Evolutionary conservation across 73 alveolate species (phyloP), one percentile per base, ranked within the genome.

Genomic region (Symbiodinium pilosum): DNA sequence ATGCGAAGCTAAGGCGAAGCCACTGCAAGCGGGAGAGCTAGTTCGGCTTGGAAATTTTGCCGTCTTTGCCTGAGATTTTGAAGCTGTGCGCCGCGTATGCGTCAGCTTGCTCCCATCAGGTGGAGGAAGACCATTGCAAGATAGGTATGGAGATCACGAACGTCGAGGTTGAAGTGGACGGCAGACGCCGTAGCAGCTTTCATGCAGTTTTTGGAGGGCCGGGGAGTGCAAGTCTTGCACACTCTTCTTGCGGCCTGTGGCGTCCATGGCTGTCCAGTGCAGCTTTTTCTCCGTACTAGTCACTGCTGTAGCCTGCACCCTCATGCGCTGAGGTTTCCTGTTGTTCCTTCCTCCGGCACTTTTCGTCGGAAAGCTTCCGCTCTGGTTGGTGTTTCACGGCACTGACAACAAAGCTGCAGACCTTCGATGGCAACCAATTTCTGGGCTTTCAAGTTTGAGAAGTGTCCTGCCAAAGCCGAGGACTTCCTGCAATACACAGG

Each of bases 321-420:
- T 24, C 7, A 14, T 64, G 81, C 9, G 81, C 59, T 64, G 20
- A 64, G 81, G 81, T 64, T 26, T n/a, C 18, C 81, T 64, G 40
- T 28, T 64, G 34, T 64, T n/a, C 38, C 81, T 64, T 64, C 81
- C 81, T 64, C 34, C 81, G 81, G 81, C 81, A 32, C 39, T 64
- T 18, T 64, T 64, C 30, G 81, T 38, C 38, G 81, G 81, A 21
- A 36, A 69, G 40, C 77, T 85, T 2, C 96, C 96, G 1, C 88
- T 91, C 30, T 91, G 96, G 96, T 52, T 91, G 96, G 81, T 42
- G n/a, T 69, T 69, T 28, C 96, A 91, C 32, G 96, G 96, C 42
- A 42, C 88, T 39, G 38, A 41, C 56, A 44, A 44, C 87, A 4
- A 30, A 28, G 96, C 77, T 43, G 40, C 8, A 21, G 95, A 12